These are phyloP conservation scores for Colletotrichum sansevieriae DNA, from an alignment of 2,329 filamentous ascomycete genomes.

Conservation along the genomic window DNA sequence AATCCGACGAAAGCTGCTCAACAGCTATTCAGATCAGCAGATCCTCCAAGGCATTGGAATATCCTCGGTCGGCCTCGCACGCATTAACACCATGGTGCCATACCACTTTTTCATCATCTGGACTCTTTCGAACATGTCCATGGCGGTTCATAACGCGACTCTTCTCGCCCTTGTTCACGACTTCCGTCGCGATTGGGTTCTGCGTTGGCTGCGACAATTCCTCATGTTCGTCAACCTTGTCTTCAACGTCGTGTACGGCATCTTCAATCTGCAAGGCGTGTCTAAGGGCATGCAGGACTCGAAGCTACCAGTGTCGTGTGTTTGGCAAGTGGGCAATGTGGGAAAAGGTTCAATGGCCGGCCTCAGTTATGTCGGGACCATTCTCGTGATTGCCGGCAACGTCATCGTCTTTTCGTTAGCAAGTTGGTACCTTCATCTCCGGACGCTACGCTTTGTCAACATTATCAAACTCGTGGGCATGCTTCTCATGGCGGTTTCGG, in stretches of 20 bases:
- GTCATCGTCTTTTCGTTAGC: constrained; percentile 69
- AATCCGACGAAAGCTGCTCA: constrained; percentile 73
- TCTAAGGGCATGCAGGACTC: constrained; percentile 62
- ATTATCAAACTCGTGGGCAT: constrained; percentile 66
- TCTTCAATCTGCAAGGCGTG: constrained; percentile 69
- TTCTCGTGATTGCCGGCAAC: constrained; percentile 71
- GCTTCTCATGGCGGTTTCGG: constrained; percentile 67
- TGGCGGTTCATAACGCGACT: constrained; percentile 74
- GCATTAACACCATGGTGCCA: constrained; percentile 68
- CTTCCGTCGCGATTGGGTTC: constrained; percentile 75
- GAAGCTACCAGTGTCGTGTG: constrained; percentile 72
- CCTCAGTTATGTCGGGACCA: constrained; percentile 69
- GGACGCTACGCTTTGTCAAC: constrained; percentile 66
- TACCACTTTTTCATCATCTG: constrained; percentile 81
- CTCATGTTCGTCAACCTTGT: constrained; percentile 76
- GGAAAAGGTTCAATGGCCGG: constrained; percentile 52
- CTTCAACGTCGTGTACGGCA: constrained; percentile 67
- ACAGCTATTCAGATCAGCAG: constrained; percentile 76
- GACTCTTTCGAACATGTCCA: constrained; percentile 75
- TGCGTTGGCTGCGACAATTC: constrained; percentile 74
- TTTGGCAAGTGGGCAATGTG: constrained; percentile 60
- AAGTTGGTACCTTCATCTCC: constrained; percentile 74
- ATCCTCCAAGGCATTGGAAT: constrained; percentile 78
- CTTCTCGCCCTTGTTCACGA: constrained; percentile 75
- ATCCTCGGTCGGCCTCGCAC: constrained; percentile 72